Base-by-base conservation (phyloP, 805 yeast species). In the Candida pseudoglaebosa region DNA sequence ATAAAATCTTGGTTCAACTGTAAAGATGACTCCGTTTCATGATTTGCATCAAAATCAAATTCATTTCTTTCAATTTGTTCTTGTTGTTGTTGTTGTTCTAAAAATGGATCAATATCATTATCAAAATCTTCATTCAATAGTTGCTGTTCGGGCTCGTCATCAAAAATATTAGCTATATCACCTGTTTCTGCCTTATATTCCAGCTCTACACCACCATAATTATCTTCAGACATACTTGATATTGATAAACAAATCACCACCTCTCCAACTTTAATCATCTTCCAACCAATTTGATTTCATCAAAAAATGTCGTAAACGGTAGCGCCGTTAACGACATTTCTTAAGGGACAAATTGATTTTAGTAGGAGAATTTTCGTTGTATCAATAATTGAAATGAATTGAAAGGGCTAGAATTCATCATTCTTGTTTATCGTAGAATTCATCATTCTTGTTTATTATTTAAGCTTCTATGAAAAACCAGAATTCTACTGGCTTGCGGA, bases 81-180 rank as follows among this genome's bases (percentile, higher is more conserved):
- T 24, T 28, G 15, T 19, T 35, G 12, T 13, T 12, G 15, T 9
- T 28, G 34, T 12, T 8, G 15, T 18, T 8, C 20, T n/a, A 17
- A 22, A 12, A 22, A 22, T 12, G 26, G 26, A 22, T 22, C 26
- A 12, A 22, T 22, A 8, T 22, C 26, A 22, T 22, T 22, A 12
- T 22, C 26, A 12, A 22, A 17, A 6, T 30, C 33, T 12, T 30
- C 19, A 9, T 6, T 16, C 19, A 30, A 15, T 7, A n/a, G 12
- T 4, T 18, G 24, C 15, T 19, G 24, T 8, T 32, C 35, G 15
- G 12, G 12, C 8, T 32, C 35, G 13, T 32, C 26, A 24, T 32
- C 35, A 32, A 32, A 32, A 12, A 32, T 32, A 14, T 32, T 32
- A 9, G 35, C 35, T 5, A 32, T 17, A 19, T 32, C 35, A 5